Conservation (phyloP, 2,329 filamentous ascomycete genomes). For the Aspergillus nomiae region DNA sequence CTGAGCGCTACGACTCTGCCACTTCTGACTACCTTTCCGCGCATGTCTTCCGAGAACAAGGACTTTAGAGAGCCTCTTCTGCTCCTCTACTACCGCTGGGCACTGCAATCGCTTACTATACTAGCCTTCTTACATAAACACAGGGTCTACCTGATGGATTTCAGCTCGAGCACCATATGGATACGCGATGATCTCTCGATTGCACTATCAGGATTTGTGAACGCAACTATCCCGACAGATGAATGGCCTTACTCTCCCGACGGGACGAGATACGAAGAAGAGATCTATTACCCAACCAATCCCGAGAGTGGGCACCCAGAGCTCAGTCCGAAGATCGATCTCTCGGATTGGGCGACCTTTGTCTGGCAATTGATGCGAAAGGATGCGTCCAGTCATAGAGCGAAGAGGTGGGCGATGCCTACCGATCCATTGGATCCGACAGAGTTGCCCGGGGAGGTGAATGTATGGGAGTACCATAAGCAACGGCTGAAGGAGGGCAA, state of each 20-base stretch:
- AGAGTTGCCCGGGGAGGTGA: too few species aligned
- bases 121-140: slow-evolving; percentile 7
- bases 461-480: neutral
- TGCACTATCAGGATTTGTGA: slow-evolving; percentile 4
- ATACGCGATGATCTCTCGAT: slow-evolving; percentile 9
- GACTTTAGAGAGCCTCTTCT: neutral
- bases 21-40: neutral
- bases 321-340: slow-evolving; percentile 4
- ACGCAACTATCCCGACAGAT: slow-evolving; percentile 8
- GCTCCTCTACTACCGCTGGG: slow-evolving; percentile 13
- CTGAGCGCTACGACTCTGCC: neutral
- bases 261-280: slow-evolving; percentile 2
- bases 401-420: neutral
- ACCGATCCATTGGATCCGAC: slow-evolving; percentile 1
- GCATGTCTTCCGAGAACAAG: too few species aligned
- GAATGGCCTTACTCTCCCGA: slow-evolving; percentile 9
- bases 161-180: slow-evolving; percentile 6
- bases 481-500: slow-evolving; percentile 7
- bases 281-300: slow-evolving; percentile 5
- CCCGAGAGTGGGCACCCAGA: neutral
- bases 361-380: neutral
- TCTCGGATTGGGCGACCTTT: slow-evolving; percentile 11
- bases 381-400: too few species aligned
- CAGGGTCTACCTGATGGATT: slow-evolving; percentile 9
- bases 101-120: slow-evolving; percentile 7